Percentiles rank a stretch among this genome's conserved stretches.
phyloP scores from a whole-genome alignment of 352 stramenopile species.

The Sclerospora graminicola region DNA sequence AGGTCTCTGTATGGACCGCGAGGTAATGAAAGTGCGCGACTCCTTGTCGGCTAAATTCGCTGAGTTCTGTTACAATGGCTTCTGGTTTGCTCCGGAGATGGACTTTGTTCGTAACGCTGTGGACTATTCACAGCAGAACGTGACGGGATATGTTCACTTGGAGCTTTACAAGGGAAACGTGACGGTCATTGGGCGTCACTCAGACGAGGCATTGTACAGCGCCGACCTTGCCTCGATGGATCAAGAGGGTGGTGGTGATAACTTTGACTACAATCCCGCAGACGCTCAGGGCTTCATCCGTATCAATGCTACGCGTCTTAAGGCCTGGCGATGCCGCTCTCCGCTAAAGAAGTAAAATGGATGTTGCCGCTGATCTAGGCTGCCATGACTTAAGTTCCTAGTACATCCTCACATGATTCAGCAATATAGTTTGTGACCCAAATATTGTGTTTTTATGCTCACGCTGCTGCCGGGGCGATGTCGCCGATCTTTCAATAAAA shows the following conservation, averaged over 20 bases:
- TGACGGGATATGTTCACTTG: conserved; percentile 90
- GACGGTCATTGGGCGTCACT: conserved; percentile 88
- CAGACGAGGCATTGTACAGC: conserved; percentile 93
- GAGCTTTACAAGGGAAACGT: conserved; percentile 98
- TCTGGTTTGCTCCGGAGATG: conserved; percentile 99
- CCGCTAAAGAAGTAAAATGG: conserved; percentile 44
- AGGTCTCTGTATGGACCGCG: conserved; percentile 95
- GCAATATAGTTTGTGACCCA: too few relatives aligned
- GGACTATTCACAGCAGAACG: conserved; percentile 91
- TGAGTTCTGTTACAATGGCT: conserved; percentile 98
- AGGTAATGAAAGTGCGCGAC: conserved; percentile 93
- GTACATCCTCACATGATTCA: too few relatives aligned
- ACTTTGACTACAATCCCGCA: conserved; percentile 97
- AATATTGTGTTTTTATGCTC: too few relatives aligned
- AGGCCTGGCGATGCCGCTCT: conserved; percentile 81
- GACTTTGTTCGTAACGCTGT: conserved; percentile 95
- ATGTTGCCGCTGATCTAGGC: too few relatives aligned
- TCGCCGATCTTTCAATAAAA: too few relatives aligned
- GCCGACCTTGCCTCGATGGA: conserved; percentile 97
- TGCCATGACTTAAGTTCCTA: too few relatives aligned
- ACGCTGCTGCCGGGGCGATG: too few relatives aligned
- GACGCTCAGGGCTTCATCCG: conserved; percentile 98
- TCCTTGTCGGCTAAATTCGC: conserved; percentile 91
- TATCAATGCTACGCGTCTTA: conserved; percentile 96
- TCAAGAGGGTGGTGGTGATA: conserved; percentile 90